Conservation (phyloP, 1,284 basidiomycete species). For the Hymenochaete sp. region DNA sequence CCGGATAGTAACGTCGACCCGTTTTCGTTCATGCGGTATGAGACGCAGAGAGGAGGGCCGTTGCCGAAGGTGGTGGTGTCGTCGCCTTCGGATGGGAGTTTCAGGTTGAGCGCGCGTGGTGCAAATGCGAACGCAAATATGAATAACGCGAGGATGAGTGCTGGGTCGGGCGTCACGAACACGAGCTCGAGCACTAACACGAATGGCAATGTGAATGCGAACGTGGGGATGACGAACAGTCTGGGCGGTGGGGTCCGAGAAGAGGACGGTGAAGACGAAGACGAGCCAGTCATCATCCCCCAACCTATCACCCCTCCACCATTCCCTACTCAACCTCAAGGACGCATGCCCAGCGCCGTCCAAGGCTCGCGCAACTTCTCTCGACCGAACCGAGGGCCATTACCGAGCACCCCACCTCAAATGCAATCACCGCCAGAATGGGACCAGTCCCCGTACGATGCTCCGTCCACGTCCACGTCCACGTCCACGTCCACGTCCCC, state of each 20-base stretch:
- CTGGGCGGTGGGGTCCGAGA: too few relatives aligned
- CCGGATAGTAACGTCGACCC: slow-evolving; percentile 18
- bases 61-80: slow-evolving; percentile 42
- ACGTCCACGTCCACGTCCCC: background rate
- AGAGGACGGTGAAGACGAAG: background rate
- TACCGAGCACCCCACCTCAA: too few relatives aligned
- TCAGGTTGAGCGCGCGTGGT: slow-evolving; percentile 17
- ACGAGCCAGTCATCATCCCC: slow-evolving; percentile 5
- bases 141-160: too few relatives aligned
- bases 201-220: too few relatives aligned
- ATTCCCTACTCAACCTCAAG: slow-evolving; percentile 10
- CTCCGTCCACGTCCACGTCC: too few relatives aligned
- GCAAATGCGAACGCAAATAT: too few relatives aligned
- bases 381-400: slow-evolving; percentile 36
- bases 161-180: background rate
- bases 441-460: too few relatives aligned
- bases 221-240: too few relatives aligned
- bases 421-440: too few relatives aligned
- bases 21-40: slow-evolving; percentile 27
- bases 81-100: slow-evolving; percentile 25
- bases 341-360: slow-evolving; percentile 27
- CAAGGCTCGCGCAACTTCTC: slow-evolving; percentile 43
- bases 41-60: slow-evolving; percentile 35
- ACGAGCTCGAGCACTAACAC: background rate
- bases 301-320: slow-evolving; percentile 15